Percentiles rank a stretch among this genome's conserved stretches.
These are phyloP conservation scores for Sporothrix schenckii DNA, from an alignment of 2,329 filamentous ascomycete species.

Conservation along the genomic window DNA sequence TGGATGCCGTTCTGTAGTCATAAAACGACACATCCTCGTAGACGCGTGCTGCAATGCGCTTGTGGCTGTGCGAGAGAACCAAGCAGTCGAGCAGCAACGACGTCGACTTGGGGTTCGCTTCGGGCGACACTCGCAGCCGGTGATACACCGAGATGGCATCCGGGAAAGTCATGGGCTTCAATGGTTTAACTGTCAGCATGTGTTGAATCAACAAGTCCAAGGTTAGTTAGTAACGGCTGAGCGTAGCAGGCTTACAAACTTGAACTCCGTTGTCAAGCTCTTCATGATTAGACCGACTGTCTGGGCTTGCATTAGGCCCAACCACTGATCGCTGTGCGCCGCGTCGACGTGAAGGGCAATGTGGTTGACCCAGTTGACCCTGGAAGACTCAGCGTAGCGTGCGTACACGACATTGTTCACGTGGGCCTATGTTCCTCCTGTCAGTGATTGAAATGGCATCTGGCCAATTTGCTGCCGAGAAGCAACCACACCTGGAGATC, in stretches of 20 bases:
- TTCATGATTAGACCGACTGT: conserved; percentile 74
- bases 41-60: conserved; percentile 71
- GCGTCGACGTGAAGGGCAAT: conserved; percentile 67
- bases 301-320: conserved; percentile 66
- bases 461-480: too few relatives aligned
- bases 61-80: conserved; percentile 75
- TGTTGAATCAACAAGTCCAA: not conserved
- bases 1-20: conserved; percentile 54
- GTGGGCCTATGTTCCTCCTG: conserved; percentile 51
- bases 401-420: conserved; percentile 88
- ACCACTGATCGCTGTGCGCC: conserved; percentile 65
- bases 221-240: not conserved
- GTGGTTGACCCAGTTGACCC: conserved; percentile 76
- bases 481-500: not conserved
- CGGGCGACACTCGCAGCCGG: conserved; percentile 64
- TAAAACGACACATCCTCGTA: conserved; percentile 80
- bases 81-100: conserved; percentile 63
- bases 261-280: conserved; percentile 81
- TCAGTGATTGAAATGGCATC: conserved; percentile 8
- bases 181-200: not conserved
- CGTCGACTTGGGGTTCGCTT: conserved; percentile 47
- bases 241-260: conserved; percentile 66
- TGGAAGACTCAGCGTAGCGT: conserved; percentile 78
- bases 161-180: conserved; percentile 78
- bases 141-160: conserved; percentile 84